Evolutionary conservation across 306 rosid species (phyloP).

Genomic region (Potentilla sterilis): DNA sequence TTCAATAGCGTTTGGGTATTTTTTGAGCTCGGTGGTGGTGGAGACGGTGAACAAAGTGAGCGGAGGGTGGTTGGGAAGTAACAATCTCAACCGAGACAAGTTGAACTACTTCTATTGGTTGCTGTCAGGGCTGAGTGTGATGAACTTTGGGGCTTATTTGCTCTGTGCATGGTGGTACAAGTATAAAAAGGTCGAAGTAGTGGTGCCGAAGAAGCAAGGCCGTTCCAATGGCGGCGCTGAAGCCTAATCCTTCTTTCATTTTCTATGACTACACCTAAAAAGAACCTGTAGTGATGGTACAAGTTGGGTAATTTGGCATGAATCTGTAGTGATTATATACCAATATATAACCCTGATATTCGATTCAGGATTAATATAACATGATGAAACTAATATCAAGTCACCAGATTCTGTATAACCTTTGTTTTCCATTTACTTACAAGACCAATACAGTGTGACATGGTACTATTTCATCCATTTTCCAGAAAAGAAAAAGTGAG

Average conservation of each 20-base stretch:
- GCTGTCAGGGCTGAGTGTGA: conserved; percentile 47
- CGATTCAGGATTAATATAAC: not conserved
- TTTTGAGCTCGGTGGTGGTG: conserved; percentile 51
- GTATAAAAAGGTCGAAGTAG: conserved; percentile 56
- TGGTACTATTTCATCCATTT: conserved; percentile 19
- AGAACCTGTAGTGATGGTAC: not conserved
- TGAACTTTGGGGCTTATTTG: conserved; percentile 54
- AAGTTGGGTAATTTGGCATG: not conserved
- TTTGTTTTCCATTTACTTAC: conserved; percentile 43
- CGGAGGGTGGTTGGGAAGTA: conserved; percentile 70
- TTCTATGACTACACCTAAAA: not conserved
- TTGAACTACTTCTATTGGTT: conserved; percentile 64
- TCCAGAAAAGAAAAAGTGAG: conserved; percentile 29
- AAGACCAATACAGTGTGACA: conserved; percentile 33
- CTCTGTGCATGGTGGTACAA: conserved; percentile 63
- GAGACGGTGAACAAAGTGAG: conserved; percentile 69
- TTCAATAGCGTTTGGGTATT: conserved; percentile 42
- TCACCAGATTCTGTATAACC: not conserved
- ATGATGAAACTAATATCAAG: not conserved
- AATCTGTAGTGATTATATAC: not conserved
- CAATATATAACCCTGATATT: not conserved
- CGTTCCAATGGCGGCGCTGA: conserved; percentile 25
- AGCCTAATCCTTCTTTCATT: not conserved
- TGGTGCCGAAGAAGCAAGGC: conserved; percentile 24
- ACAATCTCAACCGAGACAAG: conserved; percentile 63